Conservation (phyloP, 306 rosid genomes). For the Ormosia semicastrata region DNA sequence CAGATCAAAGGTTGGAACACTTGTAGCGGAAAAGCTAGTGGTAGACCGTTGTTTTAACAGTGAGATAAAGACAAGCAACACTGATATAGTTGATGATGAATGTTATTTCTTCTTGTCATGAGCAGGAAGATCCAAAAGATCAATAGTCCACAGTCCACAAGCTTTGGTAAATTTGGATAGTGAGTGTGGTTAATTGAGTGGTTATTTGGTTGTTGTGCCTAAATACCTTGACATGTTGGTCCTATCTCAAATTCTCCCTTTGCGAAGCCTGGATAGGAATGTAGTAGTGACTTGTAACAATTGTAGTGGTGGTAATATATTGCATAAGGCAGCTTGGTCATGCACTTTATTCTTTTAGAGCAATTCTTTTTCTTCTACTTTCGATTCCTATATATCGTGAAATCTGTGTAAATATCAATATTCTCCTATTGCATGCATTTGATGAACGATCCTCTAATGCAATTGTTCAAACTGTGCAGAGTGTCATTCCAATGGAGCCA, state of each 20-base stretch:
- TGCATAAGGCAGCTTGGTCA: neutral
- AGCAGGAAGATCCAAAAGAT: neutral
- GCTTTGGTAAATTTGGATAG: neutral
- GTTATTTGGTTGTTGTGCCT: neutral
- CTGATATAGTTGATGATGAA: neutral
- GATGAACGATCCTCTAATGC: neutral
- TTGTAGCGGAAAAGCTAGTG: neutral
- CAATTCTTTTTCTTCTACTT: neutral
- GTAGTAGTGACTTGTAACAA: neutral
- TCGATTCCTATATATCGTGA: neutral
- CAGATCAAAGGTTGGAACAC: neutral
- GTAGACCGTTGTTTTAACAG: neutral
- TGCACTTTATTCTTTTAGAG: neutral
- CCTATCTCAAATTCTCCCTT: neutral
- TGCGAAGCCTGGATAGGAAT: neutral
- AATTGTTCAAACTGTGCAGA: constrained; percentile 48
- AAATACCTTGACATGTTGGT: too few relatives aligned
- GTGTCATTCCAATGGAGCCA: constrained; percentile 63
- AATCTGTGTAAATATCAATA: neutral
- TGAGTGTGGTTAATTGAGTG: neutral
- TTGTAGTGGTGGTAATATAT: neutral
- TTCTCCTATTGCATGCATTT: neutral
- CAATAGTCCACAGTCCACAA: neutral
- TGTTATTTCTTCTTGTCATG: neutral
- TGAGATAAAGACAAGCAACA: neutral